phyloP scores from a whole-genome alignment of 192 early-diverging fungal species.

The Piromyces finnis region DNA sequence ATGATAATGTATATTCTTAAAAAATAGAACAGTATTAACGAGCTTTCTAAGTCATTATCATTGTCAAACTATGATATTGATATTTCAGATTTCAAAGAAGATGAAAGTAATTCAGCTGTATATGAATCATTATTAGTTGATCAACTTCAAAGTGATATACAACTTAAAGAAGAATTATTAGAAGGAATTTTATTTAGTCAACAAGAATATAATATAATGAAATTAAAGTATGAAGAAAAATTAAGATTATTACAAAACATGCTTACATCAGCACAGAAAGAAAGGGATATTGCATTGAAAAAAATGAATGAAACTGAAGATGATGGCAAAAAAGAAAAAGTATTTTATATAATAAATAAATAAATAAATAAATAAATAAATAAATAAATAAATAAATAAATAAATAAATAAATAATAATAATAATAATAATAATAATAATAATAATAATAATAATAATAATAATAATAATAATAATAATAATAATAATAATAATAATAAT shows the following conservation, averaged over 20 bases:
- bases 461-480: no score
- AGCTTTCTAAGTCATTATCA: background rate
- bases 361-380: no score
- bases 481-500: no score
- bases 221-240: conserved; percentile 48
- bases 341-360: background rate
- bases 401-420: no score
- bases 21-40: background rate
- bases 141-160: background rate
- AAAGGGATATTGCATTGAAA: conserved; percentile 45
- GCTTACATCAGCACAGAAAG: conserved; percentile 23
- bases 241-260: conserved; percentile 34
- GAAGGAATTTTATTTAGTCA: conserved; percentile 29
- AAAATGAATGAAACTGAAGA: conserved; percentile 15
- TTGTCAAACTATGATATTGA: background rate
- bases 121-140: background rate
- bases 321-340: background rate
- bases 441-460: no score
- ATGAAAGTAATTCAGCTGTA: background rate
- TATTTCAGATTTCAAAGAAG: background rate
- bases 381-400: no score
- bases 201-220: conserved; percentile 32
- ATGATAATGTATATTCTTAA: no score
- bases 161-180: conserved; percentile 38
- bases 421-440: background rate